Base-by-base conservation (phyloP, 257 asterid species). In the Solanum bulbocastanum region DNA sequence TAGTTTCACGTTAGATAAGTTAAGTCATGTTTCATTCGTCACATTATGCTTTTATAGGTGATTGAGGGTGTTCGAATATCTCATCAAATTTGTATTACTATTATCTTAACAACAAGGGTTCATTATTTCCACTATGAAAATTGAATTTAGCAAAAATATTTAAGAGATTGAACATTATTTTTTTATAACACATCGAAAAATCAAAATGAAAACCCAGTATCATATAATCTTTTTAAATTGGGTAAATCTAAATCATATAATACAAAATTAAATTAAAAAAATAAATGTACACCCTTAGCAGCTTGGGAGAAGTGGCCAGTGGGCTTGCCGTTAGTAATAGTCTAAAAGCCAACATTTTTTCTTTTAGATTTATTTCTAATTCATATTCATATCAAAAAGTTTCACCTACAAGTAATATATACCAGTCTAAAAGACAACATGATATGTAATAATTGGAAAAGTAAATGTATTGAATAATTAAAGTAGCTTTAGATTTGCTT, bases 401-500 rank as follows among this genome's bases (percentile, higher is more conserved):
- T 20, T 3, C 4, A 18, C 10, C 3, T 6, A 52, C 23, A 1
- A 52, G n/a, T 52, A 56, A 20, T 22, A 56, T 56, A 20, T 20
- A 56, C 12, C 66, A 0, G 11, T 56, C 25, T 30, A 66, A 91
- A 39, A 76, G 90, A 89, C 90, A 88, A 18, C 72, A 90, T 90
- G 88, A 89, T 88, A 87, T 87, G 86, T 86, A 73, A 89, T 86
- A 82, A 86, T 69, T 68, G 33, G 42, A 83, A 88, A 81, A 89
- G 84, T 30, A 56, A 58, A 52, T 68, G 44, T 89, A 62, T 36
- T 83, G 65, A 85, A 87, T 85, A 85, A 84, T 49, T 44, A 91
- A 92, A 90, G 92, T 89, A 42, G 87, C 90, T 91, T 91, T 83
- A 52, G 5, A 42, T 74, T 86, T 68, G 39, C 71, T 83, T 42